Evolutionary conservation across 129 eudicot genomes (phyloP).

Genomic region (Saussurea involucrata): DNA sequence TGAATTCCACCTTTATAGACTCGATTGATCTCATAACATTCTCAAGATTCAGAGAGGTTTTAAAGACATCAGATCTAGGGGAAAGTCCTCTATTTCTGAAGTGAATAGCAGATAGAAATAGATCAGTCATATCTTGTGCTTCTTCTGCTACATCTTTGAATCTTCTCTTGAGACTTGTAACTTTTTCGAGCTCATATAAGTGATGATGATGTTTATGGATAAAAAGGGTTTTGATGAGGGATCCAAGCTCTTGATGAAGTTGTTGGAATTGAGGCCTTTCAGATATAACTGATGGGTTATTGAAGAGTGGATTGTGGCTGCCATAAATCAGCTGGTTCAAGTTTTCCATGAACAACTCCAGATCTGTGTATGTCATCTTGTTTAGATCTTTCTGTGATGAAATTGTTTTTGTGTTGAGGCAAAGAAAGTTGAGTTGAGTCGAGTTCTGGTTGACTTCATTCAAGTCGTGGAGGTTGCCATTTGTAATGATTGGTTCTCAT

Average conservation of each 20-base stretch:
- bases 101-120: neutral
- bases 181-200: neutral
- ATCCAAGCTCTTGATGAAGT: neutral
- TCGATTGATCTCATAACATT: neutral
- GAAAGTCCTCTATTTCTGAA: neutral
- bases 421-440: no score
- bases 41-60: neutral
- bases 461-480: no score
- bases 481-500: no score
- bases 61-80: neutral
- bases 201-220: neutral
- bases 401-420: neutral
- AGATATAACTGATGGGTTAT: neutral
- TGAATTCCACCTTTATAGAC: neutral
- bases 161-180: neutral
- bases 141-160: constrained; percentile 2
- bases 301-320: neutral
- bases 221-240: neutral
- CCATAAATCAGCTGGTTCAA: neutral
- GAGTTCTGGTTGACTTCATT: no score
- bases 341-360: neutral
- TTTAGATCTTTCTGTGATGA: neutral
- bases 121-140: neutral
- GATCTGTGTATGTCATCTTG: neutral
- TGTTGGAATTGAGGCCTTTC: neutral